A percentile compares a stretch with the other conserved stretches of the same genome.
Evolutionary conservation across 2,329 filamentous ascomycete species (phyloP).

Genomic region (Calonectria pseudoturangicola): DNA sequence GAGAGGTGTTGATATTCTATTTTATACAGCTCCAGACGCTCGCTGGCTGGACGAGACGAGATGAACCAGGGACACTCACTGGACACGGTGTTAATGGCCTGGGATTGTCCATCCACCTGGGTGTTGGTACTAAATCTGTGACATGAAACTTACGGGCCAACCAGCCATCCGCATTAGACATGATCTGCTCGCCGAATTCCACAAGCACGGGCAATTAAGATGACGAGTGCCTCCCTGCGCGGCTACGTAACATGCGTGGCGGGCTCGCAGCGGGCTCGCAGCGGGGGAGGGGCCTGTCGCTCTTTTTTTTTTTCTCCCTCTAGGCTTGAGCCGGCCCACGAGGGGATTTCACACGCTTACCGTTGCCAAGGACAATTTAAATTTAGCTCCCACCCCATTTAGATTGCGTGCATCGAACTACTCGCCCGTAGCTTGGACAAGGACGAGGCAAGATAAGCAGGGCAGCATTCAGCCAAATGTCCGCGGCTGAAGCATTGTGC

Average conservation of each 20-base stretch:
- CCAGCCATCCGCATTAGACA: constrained; percentile 22
- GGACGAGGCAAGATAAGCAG: neutral
- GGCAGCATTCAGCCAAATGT: neutral
- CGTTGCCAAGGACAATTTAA: constrained; percentile 31
- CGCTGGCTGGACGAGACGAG: neutral
- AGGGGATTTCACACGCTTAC: constrained; percentile 24
- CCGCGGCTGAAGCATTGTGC: neutral
- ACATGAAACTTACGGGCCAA: constrained; percentile 16
- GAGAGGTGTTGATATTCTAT: neutral
- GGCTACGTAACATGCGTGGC: constrained; percentile 20
- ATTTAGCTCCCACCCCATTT: constrained; percentile 27
- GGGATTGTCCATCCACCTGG: constrained; percentile 13
- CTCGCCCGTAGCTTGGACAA: neutral
- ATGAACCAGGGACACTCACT: constrained; percentile 1
- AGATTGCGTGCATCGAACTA: constrained; percentile 23
- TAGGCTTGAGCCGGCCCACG: neutral
- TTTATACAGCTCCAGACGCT: neutral
- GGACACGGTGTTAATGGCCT: constrained; percentile 34
- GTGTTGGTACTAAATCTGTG: constrained; percentile 22
- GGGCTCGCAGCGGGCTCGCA: constrained; percentile 7
- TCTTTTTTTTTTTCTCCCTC: neutral
- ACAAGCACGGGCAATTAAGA: constrained; percentile 25
- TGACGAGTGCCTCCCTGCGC: constrained; percentile 18
- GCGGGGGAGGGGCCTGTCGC: constrained; percentile 23
- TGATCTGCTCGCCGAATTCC: constrained; percentile 25